Evolutionary conservation across 2,329 filamentous ascomycete genomes (phyloP), one percentile per base, ranked within the genome.

Genomic region (Furcasterigmium sp.): DNA sequence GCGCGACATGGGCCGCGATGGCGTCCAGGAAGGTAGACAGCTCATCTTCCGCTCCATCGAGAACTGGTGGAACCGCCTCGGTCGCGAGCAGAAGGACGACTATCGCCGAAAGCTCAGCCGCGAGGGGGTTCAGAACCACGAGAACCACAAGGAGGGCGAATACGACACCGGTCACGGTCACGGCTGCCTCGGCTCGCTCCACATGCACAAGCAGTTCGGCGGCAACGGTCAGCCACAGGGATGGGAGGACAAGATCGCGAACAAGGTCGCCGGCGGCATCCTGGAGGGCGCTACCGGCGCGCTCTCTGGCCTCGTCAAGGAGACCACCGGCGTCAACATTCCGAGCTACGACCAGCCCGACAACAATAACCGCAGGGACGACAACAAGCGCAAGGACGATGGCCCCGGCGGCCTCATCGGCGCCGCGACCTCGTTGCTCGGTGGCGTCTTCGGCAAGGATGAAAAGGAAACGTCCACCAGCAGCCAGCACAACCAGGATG

Each of bases 81-180:
- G 69, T 40, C 75, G 84, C 6, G 60, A 67, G 23, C 80, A 81
- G 45, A 78, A 81, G 52, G 70, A 86, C 13, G 78, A 80, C 26
- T 80, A 93, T 50, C 84, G 88, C 43, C 65, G 75, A 41, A 85
- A 90, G 65, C 76, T 96, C 37, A 87, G 84, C 54, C 82, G 88
- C 15, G 73, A 85, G 0, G 91, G 91, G 46, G 88, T 96, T 39
- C 62, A 82, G 60, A 72, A 79, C 37, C 87, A 87, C 14, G 74
- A 84, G 47, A 96, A 96, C 64, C 91, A 96, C 68, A 91, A 88
- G 63, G 82, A 88, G 54, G 88, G 87, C 21, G 84, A 91, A 10
- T 68, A 89, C 14, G 90, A 96, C 62, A 83, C 78, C 41, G 91
- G 91, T 6, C 88, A 91, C 58, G 87, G 87, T 11, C 88, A 95